phyloP scores from a whole-genome alignment of 305 asterid genomes.

The Euphrasia arctica region DNA sequence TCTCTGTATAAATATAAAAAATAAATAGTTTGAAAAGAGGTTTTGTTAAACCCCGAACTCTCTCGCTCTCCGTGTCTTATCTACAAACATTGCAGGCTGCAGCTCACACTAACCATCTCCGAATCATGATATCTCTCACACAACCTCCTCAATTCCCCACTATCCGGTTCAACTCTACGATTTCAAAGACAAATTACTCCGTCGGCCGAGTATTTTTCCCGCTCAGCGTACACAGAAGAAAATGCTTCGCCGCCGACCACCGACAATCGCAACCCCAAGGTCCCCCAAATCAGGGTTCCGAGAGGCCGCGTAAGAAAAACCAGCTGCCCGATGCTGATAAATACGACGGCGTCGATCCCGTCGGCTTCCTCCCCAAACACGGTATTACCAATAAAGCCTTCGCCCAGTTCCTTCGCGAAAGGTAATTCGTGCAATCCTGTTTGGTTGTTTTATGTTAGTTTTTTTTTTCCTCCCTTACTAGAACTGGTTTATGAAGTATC shows the following conservation, averaged over 20 bases:
- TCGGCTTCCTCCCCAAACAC: slow-evolving; percentile 70
- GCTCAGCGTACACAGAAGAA: slow-evolving; percentile 31
- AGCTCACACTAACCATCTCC: slow-evolving; percentile 5
- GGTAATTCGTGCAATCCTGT: slow-evolving; percentile 38
- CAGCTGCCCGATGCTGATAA: slow-evolving; percentile 35
- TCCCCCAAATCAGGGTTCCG: slow-evolving; percentile 21
- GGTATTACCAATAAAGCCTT: slow-evolving; percentile 69
- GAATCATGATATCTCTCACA: slow-evolving; percentile 38
- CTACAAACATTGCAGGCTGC: slow-evolving; percentile 23
- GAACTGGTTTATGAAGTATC: slow-evolving; percentile 1
- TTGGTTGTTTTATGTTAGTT: neutral
- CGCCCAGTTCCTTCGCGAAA: slow-evolving; percentile 85
- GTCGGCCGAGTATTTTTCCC: slow-evolving; percentile 26
- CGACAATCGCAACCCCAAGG: slow-evolving; percentile 33
- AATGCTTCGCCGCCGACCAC: slow-evolving; percentile 55
- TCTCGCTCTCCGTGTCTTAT: slow-evolving; percentile 35
- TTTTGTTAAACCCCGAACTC: slow-evolving; percentile 41
- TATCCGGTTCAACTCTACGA: slow-evolving; percentile 25
- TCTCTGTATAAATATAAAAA: too few relatives aligned
- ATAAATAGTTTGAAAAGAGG: slow-evolving; percentile 10
- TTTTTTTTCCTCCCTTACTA: neutral
- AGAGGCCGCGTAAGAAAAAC: slow-evolving; percentile 40
- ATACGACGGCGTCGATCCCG: slow-evolving; percentile 64
- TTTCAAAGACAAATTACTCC: slow-evolving; percentile 20
- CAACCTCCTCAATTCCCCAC: slow-evolving; percentile 29